Conservation (phyloP, 2,329 filamentous ascomycete species). For the Emergomyces pasteurianus region DNA sequence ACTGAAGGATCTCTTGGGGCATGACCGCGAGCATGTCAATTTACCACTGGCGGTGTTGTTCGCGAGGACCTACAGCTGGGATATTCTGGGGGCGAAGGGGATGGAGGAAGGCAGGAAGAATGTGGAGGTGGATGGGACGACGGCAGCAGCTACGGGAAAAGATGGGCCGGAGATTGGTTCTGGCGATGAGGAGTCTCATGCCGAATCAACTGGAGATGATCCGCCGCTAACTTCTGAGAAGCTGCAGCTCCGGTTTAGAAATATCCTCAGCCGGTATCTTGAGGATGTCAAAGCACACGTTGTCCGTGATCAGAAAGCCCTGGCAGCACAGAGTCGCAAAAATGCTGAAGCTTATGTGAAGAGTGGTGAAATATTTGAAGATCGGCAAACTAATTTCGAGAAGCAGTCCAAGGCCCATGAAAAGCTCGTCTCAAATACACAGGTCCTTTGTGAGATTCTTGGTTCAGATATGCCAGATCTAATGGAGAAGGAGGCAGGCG, state of each 20-base stretch:
- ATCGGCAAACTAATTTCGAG: conserved; percentile 90
- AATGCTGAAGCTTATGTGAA: conserved; percentile 98
- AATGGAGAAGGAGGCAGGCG: conserved; percentile 64
- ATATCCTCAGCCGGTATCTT: conserved; percentile 75
- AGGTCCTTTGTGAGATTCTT: conserved; percentile 77
- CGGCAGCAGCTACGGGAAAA: conserved; percentile 35
- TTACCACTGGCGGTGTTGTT: conserved; percentile 86
- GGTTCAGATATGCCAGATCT: conserved; percentile 89
- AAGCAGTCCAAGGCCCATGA: conserved; percentile 88
- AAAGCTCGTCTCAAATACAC: conserved; percentile 77
- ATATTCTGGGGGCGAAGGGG: conserved; percentile 71
- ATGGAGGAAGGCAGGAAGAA: conserved; percentile 68
- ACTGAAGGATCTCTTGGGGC: conserved; percentile 87
- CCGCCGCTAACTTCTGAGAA: conserved; percentile 64
- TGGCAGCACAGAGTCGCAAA: conserved; percentile 74
- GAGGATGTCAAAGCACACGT: conserved; percentile 87
- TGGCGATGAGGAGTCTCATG: conserved; percentile 42
- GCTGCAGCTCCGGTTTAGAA: conserved; percentile 73
- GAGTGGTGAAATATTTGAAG: conserved; percentile 95
- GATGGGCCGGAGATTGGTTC: conserved; percentile 40
- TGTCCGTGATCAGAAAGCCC: conserved; percentile 79
- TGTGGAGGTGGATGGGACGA: conserved; percentile 67
- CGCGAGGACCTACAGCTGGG: conserved; percentile 93
- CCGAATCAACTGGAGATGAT: conserved; percentile 41
- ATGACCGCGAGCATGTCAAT: conserved; percentile 87